Percentiles rank a stretch among this genome's conserved stretches.
Conservation (phyloP, 2,329 filamentous ascomycete species). For the Fusarium albosuccineum region DNA sequence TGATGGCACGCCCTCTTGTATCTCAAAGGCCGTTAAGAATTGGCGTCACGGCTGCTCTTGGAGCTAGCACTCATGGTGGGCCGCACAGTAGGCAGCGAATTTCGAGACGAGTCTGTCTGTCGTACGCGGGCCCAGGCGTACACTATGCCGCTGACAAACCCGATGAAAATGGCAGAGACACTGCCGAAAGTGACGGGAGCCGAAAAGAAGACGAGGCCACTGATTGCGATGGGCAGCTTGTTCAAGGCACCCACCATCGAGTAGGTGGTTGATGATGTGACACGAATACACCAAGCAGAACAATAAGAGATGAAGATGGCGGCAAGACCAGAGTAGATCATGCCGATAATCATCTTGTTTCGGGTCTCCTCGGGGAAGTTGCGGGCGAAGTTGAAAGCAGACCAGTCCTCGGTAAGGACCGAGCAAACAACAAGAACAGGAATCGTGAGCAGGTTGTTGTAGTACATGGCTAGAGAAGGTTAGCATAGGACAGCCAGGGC, state of each 20-base stretch:
- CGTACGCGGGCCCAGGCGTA: constrained; percentile 78
- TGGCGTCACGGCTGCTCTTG: constrained; percentile 90
- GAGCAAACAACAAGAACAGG: constrained; percentile 89
- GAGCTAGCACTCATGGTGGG: constrained; percentile 88
- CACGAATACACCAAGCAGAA: constrained; percentile 97
- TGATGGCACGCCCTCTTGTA: not conserved
- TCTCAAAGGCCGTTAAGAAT: constrained; percentile 53
- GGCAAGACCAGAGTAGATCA: constrained; percentile 93
- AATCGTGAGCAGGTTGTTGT: constrained; percentile 98
- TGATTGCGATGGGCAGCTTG: constrained; percentile 95
- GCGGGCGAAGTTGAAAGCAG: constrained; percentile 79
- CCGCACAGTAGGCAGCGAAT: constrained; percentile 73
- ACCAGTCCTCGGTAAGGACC: constrained; percentile 92
- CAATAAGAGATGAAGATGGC: constrained; percentile 99
- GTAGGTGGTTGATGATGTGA: constrained; percentile 97
- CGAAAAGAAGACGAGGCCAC: constrained; percentile 94
- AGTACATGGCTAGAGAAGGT: constrained; percentile 88
- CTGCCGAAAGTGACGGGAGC: constrained; percentile 93
- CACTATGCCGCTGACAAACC: constrained; percentile 92
- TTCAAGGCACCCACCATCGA: constrained; percentile 98
- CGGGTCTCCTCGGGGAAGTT: constrained; percentile 91
- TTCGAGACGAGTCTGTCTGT: constrained; percentile 76
- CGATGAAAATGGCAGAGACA: constrained; percentile 90
- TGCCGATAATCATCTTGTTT: constrained; percentile 84
- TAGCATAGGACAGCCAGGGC: constrained; percentile 41